Evolutionary conservation across 257 asterid species (phyloP), one percentile per base, ranked within the genome.

Genomic region (Ocimum tenuiflorum): DNA sequence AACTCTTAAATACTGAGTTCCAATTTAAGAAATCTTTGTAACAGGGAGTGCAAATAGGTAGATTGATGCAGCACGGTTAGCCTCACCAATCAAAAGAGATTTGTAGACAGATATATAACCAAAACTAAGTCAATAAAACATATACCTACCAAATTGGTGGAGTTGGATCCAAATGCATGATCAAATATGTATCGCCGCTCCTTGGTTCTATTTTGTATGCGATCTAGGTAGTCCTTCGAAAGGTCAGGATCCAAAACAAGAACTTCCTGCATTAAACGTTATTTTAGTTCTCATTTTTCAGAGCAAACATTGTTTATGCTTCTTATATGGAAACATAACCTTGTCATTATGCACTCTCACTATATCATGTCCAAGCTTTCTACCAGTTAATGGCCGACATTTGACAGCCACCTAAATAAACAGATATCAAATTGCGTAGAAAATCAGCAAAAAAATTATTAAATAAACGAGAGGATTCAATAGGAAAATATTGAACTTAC

Each of bases 161-260:
- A 82, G 72, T 72, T 72, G 41, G 95, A 88, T 39, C 89, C 94
- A 84, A 83, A 91, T 31, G 96, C 98, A 75, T 81, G 81, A 81
- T 91, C 98, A 75, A 87, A 91, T 66, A 81, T 61, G 65, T 91
- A 89, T 77, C 83, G 75, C 47, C 91, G 75, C 68, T 91, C 95
- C 78, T 89, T 91, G 63, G 89, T 83, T 68, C 96, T 85, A 69
- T 87, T 82, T 50, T 87, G 96, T 60, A 87, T 76, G 58, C 88
- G 95, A 48, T 87, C 96, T 24, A 91, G 77, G 79, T 91, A 91
- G 77, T 78, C 86, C 84, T 91, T 91, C 7, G 96, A 82, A 66
- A 89, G 83, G 81, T 91, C 96, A 54, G 98, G 98, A 85, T 91
- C 98, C 83, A 91, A 74, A 48, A 91, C 82, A 73, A 83, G 79